phyloP scores from a whole-genome alignment of 2,329 filamentous ascomycete genomes.

The Venturia effusa region DNA sequence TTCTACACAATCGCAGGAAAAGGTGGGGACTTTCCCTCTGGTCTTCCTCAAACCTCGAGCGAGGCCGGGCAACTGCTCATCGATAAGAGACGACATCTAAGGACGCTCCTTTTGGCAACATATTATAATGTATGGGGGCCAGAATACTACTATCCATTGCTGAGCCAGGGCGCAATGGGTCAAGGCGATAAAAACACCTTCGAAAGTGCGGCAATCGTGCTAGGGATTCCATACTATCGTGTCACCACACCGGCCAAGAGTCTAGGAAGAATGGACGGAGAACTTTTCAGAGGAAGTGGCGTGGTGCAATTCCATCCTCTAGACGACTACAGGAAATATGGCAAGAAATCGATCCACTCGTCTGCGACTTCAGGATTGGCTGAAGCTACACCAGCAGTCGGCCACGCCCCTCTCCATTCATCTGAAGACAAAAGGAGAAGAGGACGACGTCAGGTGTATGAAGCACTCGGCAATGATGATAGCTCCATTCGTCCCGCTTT shows the following conservation, averaged over 20 bases:
- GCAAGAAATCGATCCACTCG: background rate
- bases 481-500: constrained; percentile 15
- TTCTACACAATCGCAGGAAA: constrained; percentile 30
- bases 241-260: constrained; percentile 18
- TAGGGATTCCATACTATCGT: constrained; percentile 30
- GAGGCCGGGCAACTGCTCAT: constrained; percentile 37
- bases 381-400: background rate
- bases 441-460: background rate
- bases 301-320: constrained; percentile 16
- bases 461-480: constrained; percentile 2
- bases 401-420: background rate
- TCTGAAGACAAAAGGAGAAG: background rate
- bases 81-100: constrained; percentile 31
- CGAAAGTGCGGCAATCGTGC: constrained; percentile 31
- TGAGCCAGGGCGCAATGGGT: constrained; percentile 36
- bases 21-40: constrained; percentile 20
- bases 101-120: constrained; percentile 33
- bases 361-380: background rate
- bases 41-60: constrained; percentile 25
- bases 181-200: constrained; percentile 44
- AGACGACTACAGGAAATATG: constrained; percentile 9
- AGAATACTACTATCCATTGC: constrained; percentile 33
- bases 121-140: constrained; percentile 42
- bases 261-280: constrained; percentile 9
- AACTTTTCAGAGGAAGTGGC: constrained; percentile 12